Evolutionary conservation across 805 yeast species (phyloP).

Genomic region (Candida methanosorbosa): DNA sequence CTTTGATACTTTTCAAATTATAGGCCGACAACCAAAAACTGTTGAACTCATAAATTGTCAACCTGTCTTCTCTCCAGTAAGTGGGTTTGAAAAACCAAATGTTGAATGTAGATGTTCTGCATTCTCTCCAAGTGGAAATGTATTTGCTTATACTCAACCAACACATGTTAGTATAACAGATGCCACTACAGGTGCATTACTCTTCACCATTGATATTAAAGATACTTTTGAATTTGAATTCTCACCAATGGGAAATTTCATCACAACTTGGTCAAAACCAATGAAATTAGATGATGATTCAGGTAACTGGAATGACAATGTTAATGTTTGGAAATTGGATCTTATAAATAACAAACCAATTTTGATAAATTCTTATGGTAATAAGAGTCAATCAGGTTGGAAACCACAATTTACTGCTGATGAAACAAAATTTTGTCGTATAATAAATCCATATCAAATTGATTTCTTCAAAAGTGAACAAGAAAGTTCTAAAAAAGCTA

Average conservation of each 20-base stretch:
- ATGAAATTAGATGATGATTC: conserved; percentile 50
- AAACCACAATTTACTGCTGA: conserved; percentile 82
- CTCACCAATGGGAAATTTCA: conserved; percentile 78
- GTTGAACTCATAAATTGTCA: conserved; percentile 44
- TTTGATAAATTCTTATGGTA: conserved; percentile 41
- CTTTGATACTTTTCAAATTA: neutral
- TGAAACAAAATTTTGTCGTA: conserved; percentile 61
- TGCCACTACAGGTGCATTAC: conserved; percentile 40
- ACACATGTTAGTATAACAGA: conserved; percentile 46
- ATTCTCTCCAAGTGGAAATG: conserved; percentile 61
- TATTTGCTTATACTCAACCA: conserved; percentile 69
- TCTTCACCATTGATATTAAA: conserved; percentile 40
- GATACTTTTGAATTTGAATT: conserved; percentile 79
- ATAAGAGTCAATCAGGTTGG: conserved; percentile 87
- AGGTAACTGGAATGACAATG: conserved; percentile 73
- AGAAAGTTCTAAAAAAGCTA: conserved; percentile 39
- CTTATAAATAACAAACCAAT: conserved; percentile 7
- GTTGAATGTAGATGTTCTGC: conserved; percentile 52
- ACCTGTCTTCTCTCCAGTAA: conserved; percentile 26
- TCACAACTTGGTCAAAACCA: conserved; percentile 90
- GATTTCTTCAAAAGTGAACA: conserved; percentile 52
- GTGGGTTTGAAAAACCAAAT: conserved; percentile 21
- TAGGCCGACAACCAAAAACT: conserved; percentile 49
- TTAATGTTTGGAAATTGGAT: conserved; percentile 59
- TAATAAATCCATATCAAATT: conserved; percentile 43